These are phyloP conservation scores for Atalantia buxifolia DNA, from an alignment of 345 rosid species.

Conservation along the genomic window DNA sequence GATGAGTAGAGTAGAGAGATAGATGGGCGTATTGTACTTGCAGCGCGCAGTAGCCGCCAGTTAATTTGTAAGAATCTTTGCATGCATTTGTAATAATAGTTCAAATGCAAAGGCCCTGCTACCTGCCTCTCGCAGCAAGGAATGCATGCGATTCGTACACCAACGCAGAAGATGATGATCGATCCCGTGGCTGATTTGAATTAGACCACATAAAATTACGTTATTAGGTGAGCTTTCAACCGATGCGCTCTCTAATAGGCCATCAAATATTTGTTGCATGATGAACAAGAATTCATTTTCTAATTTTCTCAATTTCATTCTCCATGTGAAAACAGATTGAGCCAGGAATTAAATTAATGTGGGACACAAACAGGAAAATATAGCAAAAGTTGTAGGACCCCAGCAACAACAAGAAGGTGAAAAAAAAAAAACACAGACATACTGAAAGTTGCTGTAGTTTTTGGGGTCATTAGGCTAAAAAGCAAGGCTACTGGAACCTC, in stretches of 20 bases:
- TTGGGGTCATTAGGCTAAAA: not conserved
- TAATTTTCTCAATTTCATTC: not conserved
- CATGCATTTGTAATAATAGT: not conserved
- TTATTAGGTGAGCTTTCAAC: no score
- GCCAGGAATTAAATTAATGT: not conserved
- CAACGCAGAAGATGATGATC: not conserved
- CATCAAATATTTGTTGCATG: no score
- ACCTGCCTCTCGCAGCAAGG: no score
- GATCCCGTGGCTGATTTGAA: not conserved
- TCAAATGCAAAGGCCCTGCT: not conserved
- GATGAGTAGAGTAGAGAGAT: not conserved
- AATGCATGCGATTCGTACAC: no score
- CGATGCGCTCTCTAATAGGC: no score
- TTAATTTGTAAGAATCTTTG: not conserved
- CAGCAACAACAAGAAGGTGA: not conserved
- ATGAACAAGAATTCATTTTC: not conserved
- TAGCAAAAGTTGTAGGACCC: not conserved
- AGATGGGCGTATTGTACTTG: not conserved
- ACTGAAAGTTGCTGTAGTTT: conserved; percentile 4
- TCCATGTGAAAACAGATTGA: not conserved
- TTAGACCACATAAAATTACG: conserved; percentile 10
- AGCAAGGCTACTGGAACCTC: not conserved
- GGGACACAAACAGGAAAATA: not conserved
- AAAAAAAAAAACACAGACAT: not conserved
- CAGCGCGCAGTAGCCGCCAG: not conserved